Base-by-base conservation (phyloP, 352 stramenopile genomes). In the Phytophthora ramorum region DNA sequence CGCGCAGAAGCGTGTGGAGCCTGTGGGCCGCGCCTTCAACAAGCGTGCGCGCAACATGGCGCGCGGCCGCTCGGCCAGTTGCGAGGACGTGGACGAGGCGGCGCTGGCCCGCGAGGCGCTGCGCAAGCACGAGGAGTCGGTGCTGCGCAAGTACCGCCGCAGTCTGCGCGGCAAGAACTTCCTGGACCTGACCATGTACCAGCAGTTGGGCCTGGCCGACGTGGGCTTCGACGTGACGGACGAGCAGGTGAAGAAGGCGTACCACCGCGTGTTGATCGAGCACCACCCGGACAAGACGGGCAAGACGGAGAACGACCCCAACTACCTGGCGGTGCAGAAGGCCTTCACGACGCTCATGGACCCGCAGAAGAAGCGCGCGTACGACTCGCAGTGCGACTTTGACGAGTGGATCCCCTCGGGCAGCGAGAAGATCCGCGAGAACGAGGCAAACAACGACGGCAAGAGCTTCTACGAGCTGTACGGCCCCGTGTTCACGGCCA, bases 391-490 rank as follows among this genome's bases (percentile, higher is more conserved):
- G 67, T 95, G 85, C 73, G 83, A 96, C 69, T 96, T 96, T 70
- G 76, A 93, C 74, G 87, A 95, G 44, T 87, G 68, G 71, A 93
- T 92, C 66, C 85, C 84, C 1, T 66, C 77, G 26, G 87, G 87
- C 26, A 83, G 58, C n/a, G 87, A 95, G 63, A 93, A 95, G 74
- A 82, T 93, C 49, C 66, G 69, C 53, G 79, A 92, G 66, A 93
- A 92, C 62, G 83, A 91, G 28, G 54, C 64, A 16, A 68, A 70
- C 32, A 79, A 77, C 35, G 76, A 80, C 28, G 86, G 87, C 61
- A 93, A 92, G 71, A 85, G 82, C 52, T 93, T 96, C 61, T 94
- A 96, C 63, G 89, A 94, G 17, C 70, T 97, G 0, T 93, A 97
- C 50, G 84, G 90, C 17, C 81, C 81, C 10, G 74, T 97, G 16